These are phyloP conservation scores for Fusarium nelsonii DNA, from an alignment of 2,329 filamentous ascomycete species.

Conservation along the genomic window DNA sequence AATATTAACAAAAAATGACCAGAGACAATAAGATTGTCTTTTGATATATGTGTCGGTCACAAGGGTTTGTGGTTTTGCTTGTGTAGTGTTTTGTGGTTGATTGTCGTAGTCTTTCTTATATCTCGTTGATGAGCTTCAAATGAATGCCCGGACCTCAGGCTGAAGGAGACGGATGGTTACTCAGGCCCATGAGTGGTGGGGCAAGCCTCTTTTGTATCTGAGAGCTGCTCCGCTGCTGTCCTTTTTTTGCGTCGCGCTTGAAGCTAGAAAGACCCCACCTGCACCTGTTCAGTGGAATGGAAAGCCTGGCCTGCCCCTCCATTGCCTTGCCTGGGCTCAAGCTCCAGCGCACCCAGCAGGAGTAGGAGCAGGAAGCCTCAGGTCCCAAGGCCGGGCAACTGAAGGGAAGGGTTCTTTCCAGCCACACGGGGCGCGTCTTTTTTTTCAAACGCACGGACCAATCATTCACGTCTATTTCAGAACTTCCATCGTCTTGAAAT, in stretches of 20 bases:
- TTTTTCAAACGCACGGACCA: slow-evolving; percentile 41
- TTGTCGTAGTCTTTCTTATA: slow-evolving; percentile 17
- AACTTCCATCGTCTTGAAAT: slow-evolving; percentile 41
- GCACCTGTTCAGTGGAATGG: slow-evolving; percentile 20
- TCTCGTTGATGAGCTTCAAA: slow-evolving; percentile 27
- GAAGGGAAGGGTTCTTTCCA: background rate
- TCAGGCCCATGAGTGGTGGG: slow-evolving; percentile 49
- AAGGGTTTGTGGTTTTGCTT: slow-evolving; percentile 5
- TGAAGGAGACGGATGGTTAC: slow-evolving; percentile 45
- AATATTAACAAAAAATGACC: background rate
- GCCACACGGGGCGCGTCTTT: slow-evolving; percentile 34
- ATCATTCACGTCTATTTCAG: slow-evolving; percentile 37
- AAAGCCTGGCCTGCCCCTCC: background rate
- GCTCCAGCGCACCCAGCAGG: background rate
- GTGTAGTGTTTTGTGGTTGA: slow-evolving; percentile 15
- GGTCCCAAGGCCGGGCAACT: slow-evolving; percentile 1
- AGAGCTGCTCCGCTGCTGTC: slow-evolving; percentile 20
- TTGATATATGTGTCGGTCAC: background rate
- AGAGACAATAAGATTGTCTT: background rate
- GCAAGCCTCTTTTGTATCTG: slow-evolving; percentile 50
- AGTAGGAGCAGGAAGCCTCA: slow-evolving; percentile 17
- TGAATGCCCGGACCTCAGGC: slow-evolving; percentile 9
- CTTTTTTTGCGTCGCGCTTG: slow-evolving; percentile 31
- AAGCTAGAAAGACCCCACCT: slow-evolving; percentile 26
- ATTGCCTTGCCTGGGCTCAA: background rate